Evolutionary conservation across 805 yeast species (phyloP).

Genomic region (Hanseniaspora nectarophila): DNA sequence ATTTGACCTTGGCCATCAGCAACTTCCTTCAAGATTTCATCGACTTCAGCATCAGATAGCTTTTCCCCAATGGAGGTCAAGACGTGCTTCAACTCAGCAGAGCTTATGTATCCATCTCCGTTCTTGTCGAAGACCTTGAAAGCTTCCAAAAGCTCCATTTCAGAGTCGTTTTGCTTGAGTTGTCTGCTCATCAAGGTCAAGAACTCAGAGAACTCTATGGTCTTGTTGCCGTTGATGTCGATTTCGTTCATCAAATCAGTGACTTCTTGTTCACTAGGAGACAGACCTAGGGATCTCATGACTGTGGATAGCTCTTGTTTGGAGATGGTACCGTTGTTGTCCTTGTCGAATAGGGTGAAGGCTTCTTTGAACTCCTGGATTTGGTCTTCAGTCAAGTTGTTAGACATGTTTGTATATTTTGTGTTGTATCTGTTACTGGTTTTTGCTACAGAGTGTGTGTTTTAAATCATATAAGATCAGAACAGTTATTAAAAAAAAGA

Average conservation of each 20-base stretch:
- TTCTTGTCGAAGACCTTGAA: conserved; percentile 94
- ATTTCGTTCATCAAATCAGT: conserved; percentile 96
- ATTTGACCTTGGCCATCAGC: conserved; percentile 94
- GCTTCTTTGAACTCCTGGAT: conserved; percentile 97
- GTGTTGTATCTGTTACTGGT: no score
- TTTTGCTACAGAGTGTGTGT: no score
- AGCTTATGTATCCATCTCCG: conserved; percentile 93
- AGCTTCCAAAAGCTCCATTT: conserved; percentile 94
- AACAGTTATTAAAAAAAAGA: no score
- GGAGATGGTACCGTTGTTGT: conserved; percentile 92
- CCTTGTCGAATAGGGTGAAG: conserved; percentile 90
- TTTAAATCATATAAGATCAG: neutral
- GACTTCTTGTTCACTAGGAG: conserved; percentile 91
- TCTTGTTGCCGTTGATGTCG: conserved; percentile 88
- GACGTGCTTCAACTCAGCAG: conserved; percentile 92
- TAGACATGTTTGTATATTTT: conserved; percentile 18
- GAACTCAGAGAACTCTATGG: conserved; percentile 71
- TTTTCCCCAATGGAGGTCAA: conserved; percentile 96
- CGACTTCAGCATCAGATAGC: conserved; percentile 91
- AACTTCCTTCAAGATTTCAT: conserved; percentile 93
- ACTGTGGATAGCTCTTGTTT: conserved; percentile 94
- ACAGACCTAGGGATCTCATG: conserved; percentile 97
- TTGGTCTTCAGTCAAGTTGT: conserved; percentile 84
- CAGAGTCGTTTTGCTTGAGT: conserved; percentile 91
- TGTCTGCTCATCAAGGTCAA: conserved; percentile 82